Evolutionary conservation across 352 stramenopile genomes (phyloP).

Genomic region (Phytophthora parvispora): DNA sequence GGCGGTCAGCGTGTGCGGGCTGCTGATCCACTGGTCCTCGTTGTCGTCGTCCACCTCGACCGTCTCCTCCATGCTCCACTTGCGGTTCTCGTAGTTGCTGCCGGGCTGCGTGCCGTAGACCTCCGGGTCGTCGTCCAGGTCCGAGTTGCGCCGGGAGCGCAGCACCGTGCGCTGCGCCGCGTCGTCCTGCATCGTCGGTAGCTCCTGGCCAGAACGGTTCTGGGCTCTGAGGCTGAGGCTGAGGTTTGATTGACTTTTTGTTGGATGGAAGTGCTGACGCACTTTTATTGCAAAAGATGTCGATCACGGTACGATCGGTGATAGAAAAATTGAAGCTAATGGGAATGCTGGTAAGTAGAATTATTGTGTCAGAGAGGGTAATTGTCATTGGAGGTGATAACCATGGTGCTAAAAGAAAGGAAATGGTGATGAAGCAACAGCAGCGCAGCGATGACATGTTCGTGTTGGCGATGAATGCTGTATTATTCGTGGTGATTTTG

Average conservation of each 20-base stretch:
- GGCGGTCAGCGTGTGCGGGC: conserved; percentile 84
- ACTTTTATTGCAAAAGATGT: conserved; percentile 30
- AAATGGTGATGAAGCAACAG: too few relatives aligned
- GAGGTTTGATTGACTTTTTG: conserved; percentile 28
- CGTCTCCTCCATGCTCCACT: conserved; percentile 88
- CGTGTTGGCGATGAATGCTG: too few relatives aligned
- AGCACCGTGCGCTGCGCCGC: conserved; percentile 51
- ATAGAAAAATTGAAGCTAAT: neutral
- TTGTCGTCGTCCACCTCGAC: conserved; percentile 81
- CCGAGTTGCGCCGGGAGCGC: conserved; percentile 65
- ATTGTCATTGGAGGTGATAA: neutral
- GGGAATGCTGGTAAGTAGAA: conserved; percentile 1
- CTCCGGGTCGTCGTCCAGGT: conserved; percentile 50
- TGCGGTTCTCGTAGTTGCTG: conserved; percentile 86
- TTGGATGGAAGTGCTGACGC: conserved; percentile 28
- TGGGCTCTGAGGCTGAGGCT: conserved; percentile 7
- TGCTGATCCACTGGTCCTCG: conserved; percentile 85
- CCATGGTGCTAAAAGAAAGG: too few relatives aligned
- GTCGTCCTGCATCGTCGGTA: conserved; percentile 33
- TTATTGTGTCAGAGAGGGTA: conserved; percentile 34
- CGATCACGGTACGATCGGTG: conserved; percentile 8
- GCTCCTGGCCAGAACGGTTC: conserved; percentile 7
- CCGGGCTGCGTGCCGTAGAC: conserved; percentile 53
- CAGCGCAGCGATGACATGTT: too few relatives aligned
- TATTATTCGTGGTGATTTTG: too few relatives aligned